phyloP scores from a whole-genome alignment of 1,284 basidiomycete genomes.

The Sutorius eximius region DNA sequence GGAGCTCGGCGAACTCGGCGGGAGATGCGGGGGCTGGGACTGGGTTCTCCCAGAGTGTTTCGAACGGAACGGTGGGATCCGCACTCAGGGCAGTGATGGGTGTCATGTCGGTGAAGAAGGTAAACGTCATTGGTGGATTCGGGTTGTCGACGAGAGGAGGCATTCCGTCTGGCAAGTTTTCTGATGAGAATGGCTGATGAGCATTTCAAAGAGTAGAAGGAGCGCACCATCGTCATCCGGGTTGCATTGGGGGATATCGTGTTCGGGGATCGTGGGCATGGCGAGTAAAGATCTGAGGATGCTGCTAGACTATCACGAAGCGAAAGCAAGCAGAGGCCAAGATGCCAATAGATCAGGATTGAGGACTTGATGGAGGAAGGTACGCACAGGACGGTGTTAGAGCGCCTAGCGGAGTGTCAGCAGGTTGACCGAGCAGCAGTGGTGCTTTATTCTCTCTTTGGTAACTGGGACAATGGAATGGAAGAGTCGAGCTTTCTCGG shows the following conservation, averaged over 20 bases:
- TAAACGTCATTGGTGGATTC: conserved; percentile 47
- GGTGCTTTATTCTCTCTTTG: conserved; percentile 39
- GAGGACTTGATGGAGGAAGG: conserved; percentile 6
- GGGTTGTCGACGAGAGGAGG: conserved; percentile 53
- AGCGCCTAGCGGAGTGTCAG: conserved; percentile 24
- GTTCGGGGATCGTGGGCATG: conserved; percentile 31
- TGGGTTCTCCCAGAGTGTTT: conserved; percentile 35
- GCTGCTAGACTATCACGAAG: background rate
- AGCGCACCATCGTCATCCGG: conserved; percentile 33
- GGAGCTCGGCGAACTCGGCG: conserved; percentile 22
- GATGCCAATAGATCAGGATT: conserved; percentile 10
- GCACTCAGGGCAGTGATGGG: conserved; percentile 42
- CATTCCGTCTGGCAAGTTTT: conserved; percentile 41
- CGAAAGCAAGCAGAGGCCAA: conserved; percentile 3
- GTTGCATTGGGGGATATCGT: conserved; percentile 20
- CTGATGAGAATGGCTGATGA: conserved; percentile 13
- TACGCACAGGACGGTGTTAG: conserved; percentile 27
- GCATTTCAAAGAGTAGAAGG: background rate
- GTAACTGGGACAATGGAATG: conserved; percentile 32
- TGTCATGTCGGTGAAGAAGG: conserved; percentile 48
- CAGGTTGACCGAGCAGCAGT: conserved; percentile 24
- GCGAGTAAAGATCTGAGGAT: background rate
- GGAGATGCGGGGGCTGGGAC: conserved; percentile 15
- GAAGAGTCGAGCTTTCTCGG: conserved; percentile 29
- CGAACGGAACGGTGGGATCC: conserved; percentile 38